phyloP scores from a whole-genome alignment of 345 rosid species.

The Conringia planisiliqua region DNA sequence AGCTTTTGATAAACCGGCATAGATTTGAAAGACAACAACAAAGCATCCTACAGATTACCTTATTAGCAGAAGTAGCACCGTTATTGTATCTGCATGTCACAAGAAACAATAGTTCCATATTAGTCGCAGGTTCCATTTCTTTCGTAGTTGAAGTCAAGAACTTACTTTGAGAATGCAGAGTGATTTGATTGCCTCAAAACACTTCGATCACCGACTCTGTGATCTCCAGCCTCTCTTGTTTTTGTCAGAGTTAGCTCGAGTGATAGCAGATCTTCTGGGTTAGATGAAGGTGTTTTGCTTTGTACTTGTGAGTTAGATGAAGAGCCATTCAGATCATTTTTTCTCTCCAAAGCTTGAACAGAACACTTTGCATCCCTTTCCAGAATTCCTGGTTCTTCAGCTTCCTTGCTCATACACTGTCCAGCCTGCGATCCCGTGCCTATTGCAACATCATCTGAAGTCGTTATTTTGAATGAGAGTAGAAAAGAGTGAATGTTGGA shows the following conservation, averaged over 20 bases:
- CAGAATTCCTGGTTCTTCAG: slow-evolving; percentile 20
- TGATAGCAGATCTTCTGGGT: slow-evolving; percentile 41
- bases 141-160: slow-evolving; percentile 8
- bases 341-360: slow-evolving; percentile 35
- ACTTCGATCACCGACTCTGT: slow-evolving; percentile 43
- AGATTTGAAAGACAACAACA: not conserved
- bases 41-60: slow-evolving; percentile 39
- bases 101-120: slow-evolving; percentile 7
- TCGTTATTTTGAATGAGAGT: not conserved
- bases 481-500: not conserved
- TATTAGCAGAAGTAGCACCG: slow-evolving; percentile 52
- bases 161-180: slow-evolving; percentile 80
- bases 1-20: not conserved
- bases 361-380: slow-evolving; percentile 28
- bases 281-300: slow-evolving; percentile 34
- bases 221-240: slow-evolving; percentile 36
- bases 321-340: slow-evolving; percentile 27
- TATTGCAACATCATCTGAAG: slow-evolving; percentile 32
- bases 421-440: slow-evolving; percentile 35
- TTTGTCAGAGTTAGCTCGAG: slow-evolving; percentile 46
- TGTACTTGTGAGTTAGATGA: slow-evolving; percentile 37
- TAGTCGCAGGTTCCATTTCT: not conserved
- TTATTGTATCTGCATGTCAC: slow-evolving; percentile 48
- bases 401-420: not conserved
- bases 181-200: slow-evolving; percentile 59